A percentile compares a stretch with the other conserved stretches of the same genome.
These are phyloP conservation scores for Cyphellophora attinorum DNA, from an alignment of 2,329 filamentous ascomycete genomes.

Conservation along the genomic window DNA sequence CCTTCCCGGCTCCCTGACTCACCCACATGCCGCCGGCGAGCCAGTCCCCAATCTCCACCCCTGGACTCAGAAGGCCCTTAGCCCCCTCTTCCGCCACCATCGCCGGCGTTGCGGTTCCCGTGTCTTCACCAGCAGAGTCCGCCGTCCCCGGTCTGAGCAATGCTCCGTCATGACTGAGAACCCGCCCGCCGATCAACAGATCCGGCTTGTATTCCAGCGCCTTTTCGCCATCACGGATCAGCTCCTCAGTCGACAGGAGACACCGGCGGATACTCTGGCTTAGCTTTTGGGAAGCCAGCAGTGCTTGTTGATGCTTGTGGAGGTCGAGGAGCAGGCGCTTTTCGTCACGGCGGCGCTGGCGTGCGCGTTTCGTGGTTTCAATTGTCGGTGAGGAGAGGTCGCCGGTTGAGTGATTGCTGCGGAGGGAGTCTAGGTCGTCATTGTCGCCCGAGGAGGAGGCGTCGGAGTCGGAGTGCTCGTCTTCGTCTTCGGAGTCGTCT, in stretches of 20 bases:
- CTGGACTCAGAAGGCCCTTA: conserved; percentile 1
- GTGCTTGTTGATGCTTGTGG: conserved; percentile 75
- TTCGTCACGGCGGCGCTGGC: conserved; percentile 64
- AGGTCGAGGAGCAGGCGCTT: conserved; percentile 76
- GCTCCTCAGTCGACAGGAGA: conserved; percentile 76
- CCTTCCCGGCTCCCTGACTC: too few species aligned
- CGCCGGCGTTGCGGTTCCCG: too few species aligned
- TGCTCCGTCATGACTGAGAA: conserved; percentile 64
- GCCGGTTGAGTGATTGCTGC: conserved; percentile 5
- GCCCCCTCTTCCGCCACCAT: not conserved
- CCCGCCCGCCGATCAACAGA: conserved; percentile 69
- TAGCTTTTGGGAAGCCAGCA: conserved; percentile 87
- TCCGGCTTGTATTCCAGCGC: conserved; percentile 80
- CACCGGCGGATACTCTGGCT: conserved; percentile 90
- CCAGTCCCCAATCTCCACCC: not conserved
- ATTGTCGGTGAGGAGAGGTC: conserved; percentile 27
- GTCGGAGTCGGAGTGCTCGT: conserved; percentile 23
- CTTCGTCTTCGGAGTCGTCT: conserved; percentile 17
- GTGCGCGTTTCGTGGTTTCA: conserved; percentile 25
- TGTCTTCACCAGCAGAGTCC: not conserved
- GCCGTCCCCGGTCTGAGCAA: too few species aligned
- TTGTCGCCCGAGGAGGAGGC: conserved; percentile 23
- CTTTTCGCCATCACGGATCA: conserved; percentile 81
- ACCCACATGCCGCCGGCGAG: not conserved
- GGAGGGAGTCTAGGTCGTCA: conserved; percentile 2